Conservation (phyloP, 352 stramenopile species). For the Phytopythium mirpurense region DNA sequence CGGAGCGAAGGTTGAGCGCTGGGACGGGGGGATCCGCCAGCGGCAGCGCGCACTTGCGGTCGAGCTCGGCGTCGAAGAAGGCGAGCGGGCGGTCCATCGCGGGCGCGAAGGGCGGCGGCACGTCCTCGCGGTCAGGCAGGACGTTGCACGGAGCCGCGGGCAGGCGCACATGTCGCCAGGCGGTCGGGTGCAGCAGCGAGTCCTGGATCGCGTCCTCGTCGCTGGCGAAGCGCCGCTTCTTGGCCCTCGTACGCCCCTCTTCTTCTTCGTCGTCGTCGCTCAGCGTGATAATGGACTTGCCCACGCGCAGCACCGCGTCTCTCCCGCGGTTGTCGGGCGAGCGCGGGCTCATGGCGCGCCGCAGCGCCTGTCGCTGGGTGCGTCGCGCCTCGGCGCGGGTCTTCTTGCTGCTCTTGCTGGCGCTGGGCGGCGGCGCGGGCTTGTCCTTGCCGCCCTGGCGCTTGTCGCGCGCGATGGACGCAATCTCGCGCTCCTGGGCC, state of each 20-base stretch:
- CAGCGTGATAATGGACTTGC: constrained; percentile 18
- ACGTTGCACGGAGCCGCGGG: constrained; percentile 31
- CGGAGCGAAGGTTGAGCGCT: constrained; percentile 18
- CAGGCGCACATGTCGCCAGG: constrained; percentile 50
- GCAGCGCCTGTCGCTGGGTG: constrained; percentile 35
- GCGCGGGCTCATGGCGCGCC: constrained; percentile 35
- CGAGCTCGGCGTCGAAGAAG: constrained; percentile 28
- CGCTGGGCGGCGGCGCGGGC: constrained; percentile 4
- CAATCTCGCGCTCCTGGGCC: constrained; percentile 51
- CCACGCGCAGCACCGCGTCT: constrained; percentile 10
- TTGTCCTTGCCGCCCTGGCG: constrained; percentile 21
- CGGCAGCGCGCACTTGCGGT: constrained; percentile 24
- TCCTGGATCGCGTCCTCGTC: constrained; percentile 38
- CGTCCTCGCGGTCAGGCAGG: constrained; percentile 16
- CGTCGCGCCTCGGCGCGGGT: constrained; percentile 49
- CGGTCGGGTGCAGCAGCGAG: constrained; percentile 48
- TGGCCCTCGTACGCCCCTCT: constrained; percentile 8
- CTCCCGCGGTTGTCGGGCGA: constrained; percentile 33
- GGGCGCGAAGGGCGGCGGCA: constrained; percentile 28
- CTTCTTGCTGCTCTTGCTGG: constrained; percentile 25
- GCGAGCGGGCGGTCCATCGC: constrained; percentile 34
- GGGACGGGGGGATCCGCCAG: constrained; percentile 11
- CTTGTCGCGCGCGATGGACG: constrained; percentile 31
- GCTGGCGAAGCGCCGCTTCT: constrained; percentile 19
- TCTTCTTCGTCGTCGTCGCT: constrained; percentile 12